Evolutionary conservation across 495 filamentous ascomycete species (phyloP).

Genomic region (Talaromyces ruber): DNA sequence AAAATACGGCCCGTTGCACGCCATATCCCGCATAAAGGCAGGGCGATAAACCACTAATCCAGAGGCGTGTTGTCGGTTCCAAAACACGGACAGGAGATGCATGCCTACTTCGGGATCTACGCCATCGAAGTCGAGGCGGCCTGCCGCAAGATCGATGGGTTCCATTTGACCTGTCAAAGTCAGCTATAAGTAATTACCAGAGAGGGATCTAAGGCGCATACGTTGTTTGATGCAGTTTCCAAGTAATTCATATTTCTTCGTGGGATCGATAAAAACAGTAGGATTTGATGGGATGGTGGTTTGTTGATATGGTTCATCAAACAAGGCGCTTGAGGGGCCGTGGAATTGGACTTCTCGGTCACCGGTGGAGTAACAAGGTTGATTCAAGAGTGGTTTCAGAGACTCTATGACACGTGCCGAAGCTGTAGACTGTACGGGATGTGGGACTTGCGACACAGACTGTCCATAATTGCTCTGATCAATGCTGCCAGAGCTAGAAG

Average conservation of each 20-base stretch:
- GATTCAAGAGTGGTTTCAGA: constrained; percentile 11
- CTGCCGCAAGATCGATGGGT: constrained; percentile 15
- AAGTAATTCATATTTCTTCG: constrained; percentile 16
- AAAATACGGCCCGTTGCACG: constrained; percentile 33
- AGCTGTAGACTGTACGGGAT: neutral
- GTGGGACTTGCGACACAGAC: neutral
- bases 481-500: neutral
- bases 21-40: constrained; percentile 30
- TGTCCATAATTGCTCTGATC: neutral
- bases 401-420: constrained; percentile 11
- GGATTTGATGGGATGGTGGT: constrained; percentile 5
- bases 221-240: constrained; percentile 21
- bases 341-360: constrained; percentile 18
- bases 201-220: constrained; percentile 4
- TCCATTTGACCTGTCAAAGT: constrained; percentile 19
- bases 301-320: constrained; percentile 17
- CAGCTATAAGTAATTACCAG: neutral
- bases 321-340: constrained; percentile 23
- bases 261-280: constrained; percentile 6
- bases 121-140: constrained; percentile 33
- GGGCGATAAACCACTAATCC: constrained; percentile 24
- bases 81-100: constrained; percentile 30
- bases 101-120: constrained; percentile 29
- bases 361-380: constrained; percentile 12
- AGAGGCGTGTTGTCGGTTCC: constrained; percentile 29